These are phyloP conservation scores for Sonneratia alba DNA, from an alignment of 345 rosid species.

Conservation along the genomic window DNA sequence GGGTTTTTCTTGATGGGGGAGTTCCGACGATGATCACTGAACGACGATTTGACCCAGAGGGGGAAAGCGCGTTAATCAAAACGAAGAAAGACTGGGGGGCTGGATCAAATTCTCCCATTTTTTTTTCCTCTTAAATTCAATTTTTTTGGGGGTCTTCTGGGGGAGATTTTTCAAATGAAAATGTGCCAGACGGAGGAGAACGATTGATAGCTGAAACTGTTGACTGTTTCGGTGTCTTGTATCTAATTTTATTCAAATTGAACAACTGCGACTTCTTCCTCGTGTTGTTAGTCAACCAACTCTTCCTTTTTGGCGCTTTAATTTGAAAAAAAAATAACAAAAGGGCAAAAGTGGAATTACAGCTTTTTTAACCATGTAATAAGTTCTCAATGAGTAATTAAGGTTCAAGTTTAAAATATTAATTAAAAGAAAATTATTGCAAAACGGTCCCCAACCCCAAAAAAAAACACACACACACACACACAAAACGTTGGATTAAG, in stretches of 20 bases:
- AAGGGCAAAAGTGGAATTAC: not conserved
- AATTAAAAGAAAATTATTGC: too few species aligned
- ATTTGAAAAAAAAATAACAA: not conserved
- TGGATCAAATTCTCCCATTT: not conserved
- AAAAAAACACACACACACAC: too few species aligned
- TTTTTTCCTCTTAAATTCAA: not conserved
- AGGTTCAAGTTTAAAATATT: too few species aligned
- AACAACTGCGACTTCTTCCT: not conserved
- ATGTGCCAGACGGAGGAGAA: constrained; percentile 2
- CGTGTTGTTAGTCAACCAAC: not conserved
- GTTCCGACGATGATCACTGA: not conserved
- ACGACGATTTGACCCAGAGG: constrained; percentile 1
- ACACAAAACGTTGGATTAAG: too few species aligned
- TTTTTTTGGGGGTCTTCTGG: not conserved
- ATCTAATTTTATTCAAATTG: not conserved
- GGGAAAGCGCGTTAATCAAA: constrained; percentile 7
- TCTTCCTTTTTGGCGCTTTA: not conserved
- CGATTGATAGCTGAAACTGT: not conserved
- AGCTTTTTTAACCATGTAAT: too few species aligned
- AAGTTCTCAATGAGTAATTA: too few species aligned
- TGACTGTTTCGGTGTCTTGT: not conserved
- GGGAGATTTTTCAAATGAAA: not conserved
- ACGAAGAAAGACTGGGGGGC: constrained; percentile 15
- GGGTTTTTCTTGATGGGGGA: not conserved
- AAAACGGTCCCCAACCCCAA: too few species aligned